phyloP scores from a whole-genome alignment of 352 stramenopile genomes.

The Saprolegnia parasitica region DNA sequence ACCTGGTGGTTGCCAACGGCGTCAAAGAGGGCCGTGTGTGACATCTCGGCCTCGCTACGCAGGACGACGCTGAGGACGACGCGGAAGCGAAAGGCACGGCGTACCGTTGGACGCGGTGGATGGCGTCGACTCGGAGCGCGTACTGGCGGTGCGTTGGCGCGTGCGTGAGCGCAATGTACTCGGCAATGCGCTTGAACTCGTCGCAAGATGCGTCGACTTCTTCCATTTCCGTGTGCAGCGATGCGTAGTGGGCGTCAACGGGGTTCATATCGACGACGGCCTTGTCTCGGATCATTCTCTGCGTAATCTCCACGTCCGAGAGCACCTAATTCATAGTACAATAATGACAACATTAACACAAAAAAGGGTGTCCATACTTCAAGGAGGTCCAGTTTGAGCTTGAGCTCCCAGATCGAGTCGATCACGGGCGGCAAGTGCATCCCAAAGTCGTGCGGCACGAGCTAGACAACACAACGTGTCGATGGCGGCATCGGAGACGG shows the following conservation, averaged over 20 bases:
- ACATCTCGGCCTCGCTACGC: neutral
- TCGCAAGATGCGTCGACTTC: conserved; percentile 34
- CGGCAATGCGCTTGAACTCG: conserved; percentile 55
- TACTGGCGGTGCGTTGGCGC: conserved; percentile 43
- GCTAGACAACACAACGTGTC: neutral
- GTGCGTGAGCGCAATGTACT: conserved; percentile 56
- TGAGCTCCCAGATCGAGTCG: conserved; percentile 47
- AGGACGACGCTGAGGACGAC: neutral
- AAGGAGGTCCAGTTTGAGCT: conserved; percentile 56
- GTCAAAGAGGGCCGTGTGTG: conserved; percentile 29
- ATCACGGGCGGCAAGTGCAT: conserved; percentile 48
- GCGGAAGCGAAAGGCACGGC: neutral
- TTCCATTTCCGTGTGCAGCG: conserved; percentile 49
- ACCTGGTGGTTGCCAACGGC: conserved; percentile 57
- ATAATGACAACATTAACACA: neutral
- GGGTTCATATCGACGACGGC: conserved; percentile 36
- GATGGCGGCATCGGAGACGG: neutral
- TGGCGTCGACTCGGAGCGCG: conserved; percentile 45
- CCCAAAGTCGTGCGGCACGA: conserved; percentile 69
- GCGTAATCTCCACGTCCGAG: conserved; percentile 56
- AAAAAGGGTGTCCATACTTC: conserved; percentile 31
- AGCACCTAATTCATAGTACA: conserved; percentile 31
- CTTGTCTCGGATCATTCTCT: conserved; percentile 46
- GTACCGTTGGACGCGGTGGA: conserved; percentile 45
- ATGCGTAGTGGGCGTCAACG: conserved; percentile 48